phyloP scores from a whole-genome alignment of 768 basidiomycete genomes.

The Serendipita indica region DNA sequence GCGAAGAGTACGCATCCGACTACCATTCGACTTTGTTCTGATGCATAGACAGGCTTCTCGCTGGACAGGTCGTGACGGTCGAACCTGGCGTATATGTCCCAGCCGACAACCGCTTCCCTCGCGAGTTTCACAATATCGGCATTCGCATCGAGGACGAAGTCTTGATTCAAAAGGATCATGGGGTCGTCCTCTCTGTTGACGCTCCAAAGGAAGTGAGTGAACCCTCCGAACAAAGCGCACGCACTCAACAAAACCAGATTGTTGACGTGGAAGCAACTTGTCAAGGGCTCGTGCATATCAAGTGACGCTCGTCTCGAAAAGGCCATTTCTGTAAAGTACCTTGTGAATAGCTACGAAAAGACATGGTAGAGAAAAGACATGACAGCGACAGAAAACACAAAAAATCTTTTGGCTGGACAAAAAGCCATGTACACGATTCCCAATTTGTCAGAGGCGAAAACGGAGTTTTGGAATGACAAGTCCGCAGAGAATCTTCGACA shows the following conservation, averaged over 20 bases:
- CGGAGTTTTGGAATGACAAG: too few relatives aligned
- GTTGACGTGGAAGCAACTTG: slow-evolving; percentile 69
- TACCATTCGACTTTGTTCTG: neutral
- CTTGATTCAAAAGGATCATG: slow-evolving; percentile 45
- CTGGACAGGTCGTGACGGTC: slow-evolving; percentile 85
- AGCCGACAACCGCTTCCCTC: slow-evolving; percentile 59
- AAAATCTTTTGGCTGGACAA: too few relatives aligned
- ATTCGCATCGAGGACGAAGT: slow-evolving; percentile 90
- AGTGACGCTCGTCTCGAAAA: slow-evolving; percentile 17
- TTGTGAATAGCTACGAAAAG: too few relatives aligned
- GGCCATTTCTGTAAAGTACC: neutral
- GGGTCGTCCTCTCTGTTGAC: slow-evolving; percentile 46
- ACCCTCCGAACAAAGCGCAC: too few relatives aligned
- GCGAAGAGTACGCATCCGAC: slow-evolving; percentile 1
- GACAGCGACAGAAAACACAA: too few relatives aligned
- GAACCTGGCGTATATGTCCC: slow-evolving; percentile 92
- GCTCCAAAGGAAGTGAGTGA: slow-evolving; percentile 70
- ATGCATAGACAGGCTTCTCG: slow-evolving; percentile 45
- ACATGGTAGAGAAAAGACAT: too few relatives aligned
- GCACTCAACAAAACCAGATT: slow-evolving; percentile 28
- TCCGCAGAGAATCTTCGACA: too few relatives aligned
- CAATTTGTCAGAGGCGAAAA: too few relatives aligned
- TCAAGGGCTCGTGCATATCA: slow-evolving; percentile 52
- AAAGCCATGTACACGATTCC: too few relatives aligned
- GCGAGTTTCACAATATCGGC: slow-evolving; percentile 77